Evolutionary conservation across 2,329 filamentous ascomycete species (phyloP), one percentile per base, ranked within the genome.

Genomic region (Phymatotrichopsis omnivora): DNA sequence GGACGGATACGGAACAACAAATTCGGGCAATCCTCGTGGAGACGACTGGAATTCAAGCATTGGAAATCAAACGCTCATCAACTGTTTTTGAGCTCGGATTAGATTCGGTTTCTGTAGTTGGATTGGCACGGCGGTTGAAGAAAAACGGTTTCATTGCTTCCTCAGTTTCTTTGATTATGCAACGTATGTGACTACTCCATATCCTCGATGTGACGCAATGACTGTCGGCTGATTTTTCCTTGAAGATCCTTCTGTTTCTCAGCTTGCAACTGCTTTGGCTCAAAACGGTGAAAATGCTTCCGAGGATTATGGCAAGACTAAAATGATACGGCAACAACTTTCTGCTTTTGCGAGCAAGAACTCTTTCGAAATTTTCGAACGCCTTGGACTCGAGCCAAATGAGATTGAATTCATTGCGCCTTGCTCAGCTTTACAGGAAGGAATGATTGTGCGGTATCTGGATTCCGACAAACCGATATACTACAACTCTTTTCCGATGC

Each of bases 81-180:
- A 93, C 77, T 49, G 74, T 94, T 14, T 93, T 91, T 56, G 85
- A 93, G 53, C 67, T 93, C 1, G 89, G 87, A 0, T 70, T 95
- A 19, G 89, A 94, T 58, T 95, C 87, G 0, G 85, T 95, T 12
- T 85, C 84, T 0, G 82, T 80, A 0, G 78, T 93, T 34, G 72
- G 76, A 6, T 71, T 95, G 23, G 72, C 81, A 1, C 69, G 72
- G 4, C 62, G 70, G 10, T 66, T 95, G 11, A 82, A 76, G 54
- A 67, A 71, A 2, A 66, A 66, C 2, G 83, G 84, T 0, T 74
- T 86, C 41, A 25, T 58, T 1, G 65, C 69, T 11, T 78, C 76
- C 0, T 76, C 74, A 6, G 73, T 84, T 1, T 76, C 82, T 0
- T 55, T 75, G 1, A 68, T 95, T 3, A 74, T 94, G 62, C 76